phyloP scores from a whole-genome alignment of 192 early-diverging fungal species.

The Phlyctochytrium planicorne region DNA sequence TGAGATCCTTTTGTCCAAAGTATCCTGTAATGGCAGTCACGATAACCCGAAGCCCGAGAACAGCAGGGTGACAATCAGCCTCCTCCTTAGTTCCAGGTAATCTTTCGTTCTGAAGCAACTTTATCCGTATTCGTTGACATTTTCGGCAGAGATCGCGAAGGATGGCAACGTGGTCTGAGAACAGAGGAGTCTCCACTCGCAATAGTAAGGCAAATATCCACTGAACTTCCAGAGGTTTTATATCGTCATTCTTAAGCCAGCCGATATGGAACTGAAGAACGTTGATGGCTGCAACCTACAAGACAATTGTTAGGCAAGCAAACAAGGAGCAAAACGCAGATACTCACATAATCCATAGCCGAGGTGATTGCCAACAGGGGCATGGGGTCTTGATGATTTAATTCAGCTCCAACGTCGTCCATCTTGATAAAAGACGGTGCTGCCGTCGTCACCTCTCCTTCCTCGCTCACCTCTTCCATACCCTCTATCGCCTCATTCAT shows the following conservation, averaged over 20 bases:
- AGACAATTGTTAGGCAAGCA: too few relatives aligned
- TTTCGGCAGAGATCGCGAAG: conserved; percentile 4
- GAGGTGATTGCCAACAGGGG: neutral
- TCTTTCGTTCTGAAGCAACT: neutral
- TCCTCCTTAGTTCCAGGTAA: neutral
- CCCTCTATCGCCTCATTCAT: neutral
- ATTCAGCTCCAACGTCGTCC: neutral
- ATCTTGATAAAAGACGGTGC: neutral
- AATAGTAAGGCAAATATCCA: neutral
- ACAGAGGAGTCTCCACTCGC: conserved; percentile 3
- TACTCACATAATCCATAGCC: neutral
- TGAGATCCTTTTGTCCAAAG: conserved; percentile 5
- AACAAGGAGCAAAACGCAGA: too few relatives aligned
- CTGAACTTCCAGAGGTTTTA: neutral
- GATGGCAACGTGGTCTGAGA: neutral
- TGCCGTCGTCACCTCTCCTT: neutral
- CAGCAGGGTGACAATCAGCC: neutral
- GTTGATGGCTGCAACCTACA: neutral
- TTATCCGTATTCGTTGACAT: neutral
- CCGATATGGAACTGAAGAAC: neutral
- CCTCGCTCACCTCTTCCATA: neutral
- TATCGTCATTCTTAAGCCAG: neutral
- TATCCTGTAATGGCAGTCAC: neutral
- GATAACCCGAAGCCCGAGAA: neutral
- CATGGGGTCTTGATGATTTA: neutral